Percentiles rank a stretch among this genome's conserved stretches.
These are phyloP conservation scores for Xylaria curta DNA, from an alignment of 495 filamentous ascomycete species.

Conservation along the genomic window DNA sequence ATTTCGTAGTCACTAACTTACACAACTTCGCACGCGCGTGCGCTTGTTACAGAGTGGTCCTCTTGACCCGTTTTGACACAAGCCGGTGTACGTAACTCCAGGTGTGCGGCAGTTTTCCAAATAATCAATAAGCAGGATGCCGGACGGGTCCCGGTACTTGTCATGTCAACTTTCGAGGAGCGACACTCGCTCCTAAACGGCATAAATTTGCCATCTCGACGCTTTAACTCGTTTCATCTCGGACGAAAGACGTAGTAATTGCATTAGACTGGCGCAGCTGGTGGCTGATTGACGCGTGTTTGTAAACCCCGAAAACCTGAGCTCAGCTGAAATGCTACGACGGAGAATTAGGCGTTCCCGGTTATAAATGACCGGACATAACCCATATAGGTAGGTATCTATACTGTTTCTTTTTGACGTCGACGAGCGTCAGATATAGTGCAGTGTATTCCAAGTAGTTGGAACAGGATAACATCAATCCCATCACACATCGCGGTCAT, in stretches of 20 bases:
- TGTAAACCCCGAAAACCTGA: slow-evolving; percentile 6
- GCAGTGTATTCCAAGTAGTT: slow-evolving; percentile 9
- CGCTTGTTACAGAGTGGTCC: slow-evolving; percentile 15
- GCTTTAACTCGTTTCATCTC: slow-evolving; percentile 13
- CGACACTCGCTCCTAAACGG: neutral
- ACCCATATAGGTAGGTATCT: slow-evolving; percentile 8
- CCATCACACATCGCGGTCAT: slow-evolving; percentile 4
- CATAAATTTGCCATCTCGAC: neutral
- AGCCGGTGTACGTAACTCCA: neutral
- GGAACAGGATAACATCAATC: neutral
- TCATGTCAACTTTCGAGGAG: slow-evolving; percentile 6
- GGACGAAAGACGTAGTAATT: neutral
- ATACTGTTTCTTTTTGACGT: slow-evolving; percentile 12
- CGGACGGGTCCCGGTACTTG: slow-evolving; percentile 14
- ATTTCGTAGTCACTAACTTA: slow-evolving; percentile 11
- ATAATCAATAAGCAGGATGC: slow-evolving; percentile 22
- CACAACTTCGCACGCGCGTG: slow-evolving; percentile 4
- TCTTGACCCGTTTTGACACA: slow-evolving; percentile 1
- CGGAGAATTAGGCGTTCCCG: slow-evolving; percentile 24
- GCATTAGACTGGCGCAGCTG: slow-evolving; percentile 17
- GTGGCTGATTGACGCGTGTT: slow-evolving; percentile 21
- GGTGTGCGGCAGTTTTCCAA: slow-evolving; percentile 18
- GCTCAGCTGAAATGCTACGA: slow-evolving; percentile 28
- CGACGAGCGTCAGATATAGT: slow-evolving; percentile 15
- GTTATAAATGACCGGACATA: slow-evolving; percentile 6